Percentiles rank a stretch among this genome's conserved stretches.
Evolutionary conservation across 192 early-diverging fungal genomes (phyloP).

Genomic region (Kappamyces sp.): DNA sequence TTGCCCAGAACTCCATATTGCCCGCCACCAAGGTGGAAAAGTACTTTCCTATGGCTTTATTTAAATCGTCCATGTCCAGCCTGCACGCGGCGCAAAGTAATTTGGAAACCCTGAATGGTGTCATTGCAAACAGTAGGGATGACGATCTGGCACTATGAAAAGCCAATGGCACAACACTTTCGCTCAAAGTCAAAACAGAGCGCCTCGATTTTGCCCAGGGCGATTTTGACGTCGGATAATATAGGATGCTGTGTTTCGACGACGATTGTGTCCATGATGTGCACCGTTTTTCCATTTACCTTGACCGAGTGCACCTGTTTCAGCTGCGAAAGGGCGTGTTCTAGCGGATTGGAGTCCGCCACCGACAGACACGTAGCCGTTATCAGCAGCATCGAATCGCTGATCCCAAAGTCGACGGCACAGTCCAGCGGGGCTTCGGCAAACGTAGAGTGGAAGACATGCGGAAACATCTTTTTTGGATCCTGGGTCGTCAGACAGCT

Average conservation of each 20-base stretch:
- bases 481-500: background rate
- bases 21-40: background rate
- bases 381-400: constrained; percentile 3
- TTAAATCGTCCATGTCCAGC: background rate
- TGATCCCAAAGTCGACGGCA: constrained; percentile 12
- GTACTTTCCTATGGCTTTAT: constrained; percentile 4
- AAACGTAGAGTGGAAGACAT: constrained; percentile 6
- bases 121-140: constrained; percentile 1
- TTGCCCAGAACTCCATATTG: background rate
- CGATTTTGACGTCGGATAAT: background rate
- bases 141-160: constrained; percentile 8
- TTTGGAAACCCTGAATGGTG: constrained; percentile 1
- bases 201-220: constrained; percentile 7
- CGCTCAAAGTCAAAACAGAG: constrained; percentile 10
- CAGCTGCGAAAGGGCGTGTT: constrained; percentile 9
- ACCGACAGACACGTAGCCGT: constrained; percentile 1
- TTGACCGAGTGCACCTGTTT: constrained; percentile 4
- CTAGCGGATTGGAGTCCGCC: constrained; percentile 6
- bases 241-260: background rate
- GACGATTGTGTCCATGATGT: constrained; percentile 6
- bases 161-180: constrained; percentile 10
- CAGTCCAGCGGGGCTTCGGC: constrained; percentile 5
- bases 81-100: background rate
- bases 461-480: constrained; percentile 4
- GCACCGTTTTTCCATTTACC: constrained; percentile 11